A percentile compares a stretch with the other conserved stretches of the same genome.
Evolutionary conservation across 768 basidiomycete species (phyloP).

Genomic region (Boletus eberwhitei): DNA sequence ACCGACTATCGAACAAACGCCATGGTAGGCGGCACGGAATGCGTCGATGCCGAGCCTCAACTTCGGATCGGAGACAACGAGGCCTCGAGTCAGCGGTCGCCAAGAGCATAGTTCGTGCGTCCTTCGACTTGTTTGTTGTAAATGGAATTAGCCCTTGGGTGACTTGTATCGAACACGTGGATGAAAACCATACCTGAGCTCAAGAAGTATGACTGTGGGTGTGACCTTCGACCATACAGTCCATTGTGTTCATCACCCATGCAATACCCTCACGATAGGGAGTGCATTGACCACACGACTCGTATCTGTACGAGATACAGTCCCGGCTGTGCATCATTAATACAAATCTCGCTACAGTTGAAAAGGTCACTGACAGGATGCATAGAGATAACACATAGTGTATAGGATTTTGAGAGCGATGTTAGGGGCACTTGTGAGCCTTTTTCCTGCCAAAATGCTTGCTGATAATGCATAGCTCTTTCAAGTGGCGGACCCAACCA

Average conservation of each 20-base stretch:
- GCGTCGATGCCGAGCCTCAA: slow-evolving; percentile 84
- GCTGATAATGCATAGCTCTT: too few species aligned
- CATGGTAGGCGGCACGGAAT: slow-evolving; percentile 72
- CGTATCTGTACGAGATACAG: slow-evolving; percentile 99
- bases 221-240: slow-evolving; percentile 88
- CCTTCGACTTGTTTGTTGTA: slow-evolving; percentile 92
- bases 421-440: too few species aligned
- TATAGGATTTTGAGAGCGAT: too few species aligned
- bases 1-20: slow-evolving; percentile 86
- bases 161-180: neutral
- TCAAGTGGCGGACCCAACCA: too few species aligned
- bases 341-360: too few species aligned
- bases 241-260: slow-evolving; percentile 99
- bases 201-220: slow-evolving; percentile 89
- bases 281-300: slow-evolving; percentile 96
- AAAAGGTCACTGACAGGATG: too few species aligned
- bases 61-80: slow-evolving; percentile 87
- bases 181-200: slow-evolving; percentile 67
- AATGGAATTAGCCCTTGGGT: neutral
- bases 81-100: slow-evolving; percentile 96
- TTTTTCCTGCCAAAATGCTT: too few species aligned
- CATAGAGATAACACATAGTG: too few species aligned
- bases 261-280: slow-evolving; percentile 94
- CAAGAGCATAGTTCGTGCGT: slow-evolving; percentile 93
- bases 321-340: too few species aligned